Conservation (phyloP, 2,329 filamentous ascomycete species). For the Colletotrichum kahawae region DNA sequence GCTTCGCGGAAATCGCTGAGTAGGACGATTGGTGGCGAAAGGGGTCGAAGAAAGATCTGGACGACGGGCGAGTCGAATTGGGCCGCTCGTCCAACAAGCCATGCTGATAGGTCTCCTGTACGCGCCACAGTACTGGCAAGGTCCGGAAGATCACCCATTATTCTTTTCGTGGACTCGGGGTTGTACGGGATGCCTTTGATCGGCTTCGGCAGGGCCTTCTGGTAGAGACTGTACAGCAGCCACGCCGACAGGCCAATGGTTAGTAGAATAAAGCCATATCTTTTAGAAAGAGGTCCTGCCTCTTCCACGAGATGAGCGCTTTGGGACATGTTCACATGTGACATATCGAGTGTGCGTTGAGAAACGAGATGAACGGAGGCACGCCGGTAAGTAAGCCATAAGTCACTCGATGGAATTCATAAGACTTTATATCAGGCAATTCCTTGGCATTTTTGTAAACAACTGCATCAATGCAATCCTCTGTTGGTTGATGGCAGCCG, state of each 20-base stretch:
- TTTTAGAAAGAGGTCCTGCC: not conserved
- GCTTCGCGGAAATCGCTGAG: slow-evolving; percentile 36
- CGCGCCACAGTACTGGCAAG: not conserved
- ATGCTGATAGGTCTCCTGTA: slow-evolving; percentile 5
- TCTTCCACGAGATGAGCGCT: not conserved
- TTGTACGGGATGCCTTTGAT: slow-evolving; percentile 9
- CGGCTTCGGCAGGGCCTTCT: slow-evolving; percentile 22
- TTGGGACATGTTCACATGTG: not conserved
- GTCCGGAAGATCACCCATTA: not conserved
- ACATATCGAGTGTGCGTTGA: not conserved
- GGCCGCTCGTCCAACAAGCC: slow-evolving; percentile 29
- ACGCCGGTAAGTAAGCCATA: fast-evolving
- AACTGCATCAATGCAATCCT: not conserved
- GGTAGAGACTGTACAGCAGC: not conserved
- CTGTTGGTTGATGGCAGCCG: not conserved
- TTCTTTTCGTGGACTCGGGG: not conserved
- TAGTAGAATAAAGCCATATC: not conserved
- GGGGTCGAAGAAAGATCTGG: slow-evolving; percentile 38
- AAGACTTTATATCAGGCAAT: not conserved
- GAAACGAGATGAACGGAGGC: not conserved
- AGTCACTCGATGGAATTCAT: not conserved
- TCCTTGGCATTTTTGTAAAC: fast-evolving
- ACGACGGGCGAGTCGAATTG: slow-evolving; percentile 31
- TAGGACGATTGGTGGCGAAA: slow-evolving; percentile 33
- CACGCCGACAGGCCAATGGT: not conserved